Base-by-base conservation (phyloP, 768 basidiomycete species). In the Boletus reticuloceps region DNA sequence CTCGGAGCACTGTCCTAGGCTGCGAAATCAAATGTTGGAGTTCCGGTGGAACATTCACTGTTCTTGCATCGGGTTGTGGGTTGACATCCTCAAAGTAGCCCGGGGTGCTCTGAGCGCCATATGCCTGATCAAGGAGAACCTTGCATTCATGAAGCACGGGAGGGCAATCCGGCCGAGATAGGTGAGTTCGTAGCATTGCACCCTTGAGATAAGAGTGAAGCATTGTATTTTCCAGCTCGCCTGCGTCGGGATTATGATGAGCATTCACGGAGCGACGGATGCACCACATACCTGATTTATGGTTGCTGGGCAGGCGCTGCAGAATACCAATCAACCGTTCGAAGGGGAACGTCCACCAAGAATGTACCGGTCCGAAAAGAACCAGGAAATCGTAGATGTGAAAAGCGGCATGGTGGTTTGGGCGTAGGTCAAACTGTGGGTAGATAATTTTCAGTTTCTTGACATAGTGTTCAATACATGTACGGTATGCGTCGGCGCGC, bases 271-370 rank as follows among this genome's bases (percentile, higher is more conserved):
- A 32, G 32, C 12, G 6, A 32, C 5, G 32, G 32, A 32, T 3
- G 12, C 14, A n/a, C 6, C 0, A 83, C 86, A 17, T 82, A 64
- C 69, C 68, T 16, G 40, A n/a, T 43, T 59, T 66, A 36, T 68
- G 60, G 51, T 72, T 72, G 0, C 22, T 64, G 0, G 59, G 66
- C 1, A 68, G 50, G 1, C 34, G 22, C 34, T 70, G 64, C 1
- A 72, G 48, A 0, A 42, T 32, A 0, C 69, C 64, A 37, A 70
- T 70, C 1, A 70, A 36, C 2, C 49, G 40, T 25, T 72, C 54
- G 10, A 66, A 32, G 12, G 63, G 66, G 34, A 65, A 70, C 4
- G 57, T 52, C 65, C 69, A 69, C 64, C 65, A 69, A 3, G 67
- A 69, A 47, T 71, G 65, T 1, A 72, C 66, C 29, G 78, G 78